Base-by-base conservation (phyloP, 2,329 filamentous ascomycete genomes). In the Graphiopsis chlorocephala region DNA sequence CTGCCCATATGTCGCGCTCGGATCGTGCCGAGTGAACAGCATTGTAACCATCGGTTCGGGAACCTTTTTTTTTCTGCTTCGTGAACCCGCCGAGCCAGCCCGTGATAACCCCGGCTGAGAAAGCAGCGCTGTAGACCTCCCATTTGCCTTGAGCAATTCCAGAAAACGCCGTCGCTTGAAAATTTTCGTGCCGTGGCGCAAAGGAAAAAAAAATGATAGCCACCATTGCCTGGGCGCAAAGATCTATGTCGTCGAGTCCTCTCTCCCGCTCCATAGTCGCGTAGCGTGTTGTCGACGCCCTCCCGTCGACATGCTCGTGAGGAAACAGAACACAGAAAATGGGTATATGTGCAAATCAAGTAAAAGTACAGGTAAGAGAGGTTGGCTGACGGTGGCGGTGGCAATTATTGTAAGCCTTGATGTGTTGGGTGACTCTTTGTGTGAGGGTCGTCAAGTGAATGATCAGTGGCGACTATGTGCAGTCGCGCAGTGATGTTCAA, bases 281-380 rank as follows among this genome's bases (percentile, higher is more conserved):
- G 58, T 52, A 61, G 45, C 58, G 52, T 61, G 58, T n/a, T 50
- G 29, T n/a, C 8, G 60, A 55, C 60, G 60, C 60, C 48, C 60
- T 62, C 60, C 60, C 60, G 60, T 55, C 60, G 23, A 7, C 60
- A 55, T 62, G 60, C 48, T 62, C 38, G 33, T 28, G 35, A 62
- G 26, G 12, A 62, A 62, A 53, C 33, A 62, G 33, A 62, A 38
- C 59, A 42, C 59, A 53, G 47, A 57, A 53, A 55, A 1, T 62
- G 60, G 60, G 60, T 62, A 62, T 62, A 62, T 62, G 60, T 62
- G 60, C 60, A 62, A 62, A 62, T 12, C 48, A 62, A 62, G 48
- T 62, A 55, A 62, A 62, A 45, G 47, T 62, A 62, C 60, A 62
- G 31, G 23, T 61, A 61, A 29, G 45, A 61, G 47, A 52, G 45